Base-by-base conservation (phyloP, 192 early-diverging fungal species). In the Coemansia sp. region DNA sequence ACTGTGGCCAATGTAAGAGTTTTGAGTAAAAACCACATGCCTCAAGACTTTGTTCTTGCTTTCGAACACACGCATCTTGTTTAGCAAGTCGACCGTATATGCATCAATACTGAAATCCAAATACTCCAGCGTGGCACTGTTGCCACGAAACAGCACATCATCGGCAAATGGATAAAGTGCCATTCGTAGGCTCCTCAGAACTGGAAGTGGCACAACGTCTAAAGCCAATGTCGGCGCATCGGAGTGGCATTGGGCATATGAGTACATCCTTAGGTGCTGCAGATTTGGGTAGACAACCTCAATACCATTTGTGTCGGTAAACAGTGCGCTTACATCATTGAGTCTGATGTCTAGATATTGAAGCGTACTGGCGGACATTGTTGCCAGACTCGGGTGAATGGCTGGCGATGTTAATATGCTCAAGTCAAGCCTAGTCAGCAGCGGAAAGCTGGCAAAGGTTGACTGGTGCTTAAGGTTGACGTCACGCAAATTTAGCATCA, bases 101-200 rank as follows among this genome's bases (percentile, higher is more conserved):
- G 1, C 5, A 16, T 56, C 33, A 18, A 56, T 33, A 26, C n/a
- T 3, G 2, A 56, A 3, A 7, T 35, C 31, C 14, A 64, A 21
- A 55, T 38, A 34, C 1, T 64, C 23, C 35, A 64, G 21, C 1
- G 62, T 64, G 1, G 23, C 26, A 13, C 35, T 39, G 20, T 64
- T 64, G 1, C 62, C 62, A 13, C 48, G 62, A 23, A 64, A 64
- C 34, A 64, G 21, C 10, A 39, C 50, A 53, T 64, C 62, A 39
- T 64, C 48, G 3, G 34, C 23, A 28, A 64, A 64, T 33, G 62
- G 62, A 10, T 64, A 64, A 16, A 24, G 7, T 0, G 20, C 6
- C 8, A 50, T 11, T 37, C 23, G 5, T 9, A 64, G 50, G 0
- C 20, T 33, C 23, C 34, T 10, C 46, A 64, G 50, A 4, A 21